These are phyloP conservation scores for Pouteria glomerata DNA, from an alignment of 148 eudicot species.

Conservation along the genomic window DNA sequence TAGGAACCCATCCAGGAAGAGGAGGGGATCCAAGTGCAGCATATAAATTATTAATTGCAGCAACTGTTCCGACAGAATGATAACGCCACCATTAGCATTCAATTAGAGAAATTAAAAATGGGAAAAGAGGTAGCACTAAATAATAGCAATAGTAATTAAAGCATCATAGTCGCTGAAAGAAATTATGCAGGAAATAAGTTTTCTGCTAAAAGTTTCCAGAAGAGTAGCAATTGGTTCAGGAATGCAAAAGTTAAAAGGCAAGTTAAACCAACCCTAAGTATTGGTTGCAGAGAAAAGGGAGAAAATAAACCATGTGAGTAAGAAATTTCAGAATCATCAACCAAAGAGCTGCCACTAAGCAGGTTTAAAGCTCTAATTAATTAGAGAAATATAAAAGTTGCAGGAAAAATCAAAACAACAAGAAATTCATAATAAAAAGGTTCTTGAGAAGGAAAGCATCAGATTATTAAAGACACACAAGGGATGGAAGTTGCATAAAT, in stretches of 20 bases:
- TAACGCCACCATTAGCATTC: slow-evolving; percentile 8
- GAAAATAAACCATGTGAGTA: not conserved
- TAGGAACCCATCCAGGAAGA: slow-evolving; percentile 75
- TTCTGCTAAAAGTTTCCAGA: not conserved
- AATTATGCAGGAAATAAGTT: not conserved
- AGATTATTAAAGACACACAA: not conserved
- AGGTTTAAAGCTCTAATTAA: not conserved
- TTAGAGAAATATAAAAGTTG: not conserved
- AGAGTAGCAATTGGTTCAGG: not conserved
- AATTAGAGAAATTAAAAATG: not conserved
- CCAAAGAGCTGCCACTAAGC: not conserved
- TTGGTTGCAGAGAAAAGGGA: not conserved
- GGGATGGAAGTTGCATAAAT: not conserved
- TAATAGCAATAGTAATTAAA: not conserved
- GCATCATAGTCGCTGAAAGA: not conserved
- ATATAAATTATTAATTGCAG: slow-evolving; percentile 74
- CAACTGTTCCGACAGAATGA: slow-evolving; percentile 46
- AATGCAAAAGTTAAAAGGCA: not conserved
- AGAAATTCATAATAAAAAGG: not conserved
- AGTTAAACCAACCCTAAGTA: not conserved
- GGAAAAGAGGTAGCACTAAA: not conserved
- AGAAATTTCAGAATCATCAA: not conserved
- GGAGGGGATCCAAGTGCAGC: slow-evolving; percentile 70
- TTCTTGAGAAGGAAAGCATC: not conserved
- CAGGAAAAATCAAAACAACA: not conserved